Evolutionary conservation across 768 basidiomycete genomes (phyloP), one percentile per base, ranked within the genome.

Genomic region (Suillus spraguei): DNA sequence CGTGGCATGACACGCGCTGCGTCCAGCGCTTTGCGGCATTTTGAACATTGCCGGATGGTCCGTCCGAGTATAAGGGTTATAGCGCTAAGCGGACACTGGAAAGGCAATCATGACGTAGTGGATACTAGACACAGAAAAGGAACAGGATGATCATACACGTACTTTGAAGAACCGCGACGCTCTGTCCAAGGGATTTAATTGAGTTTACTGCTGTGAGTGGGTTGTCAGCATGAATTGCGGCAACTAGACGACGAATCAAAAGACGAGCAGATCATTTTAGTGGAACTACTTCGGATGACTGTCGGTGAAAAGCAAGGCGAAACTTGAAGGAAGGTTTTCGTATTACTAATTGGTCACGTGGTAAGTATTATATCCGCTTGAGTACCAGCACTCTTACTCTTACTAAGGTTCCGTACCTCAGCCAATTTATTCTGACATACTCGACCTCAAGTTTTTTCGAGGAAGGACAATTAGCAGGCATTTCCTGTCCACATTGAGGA

Each of bases 111-210:
- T 8, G 16, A 24, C 16, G 24, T 17, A 39, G 4, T 39, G 10
- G 38, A 28, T 28, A 28, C 28, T 28, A 28, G 28, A 56, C 55
- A 56, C 33, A 36, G 11, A 36, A n/a, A 35, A 36, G 11, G 22
- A n/a, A 35, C 33, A 54, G 20, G 28, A 28, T 28, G 28, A 28
- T 28, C 28, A 28, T 28, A 16, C 16, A 39, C 6, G 55, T 11
- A 56, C 50, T 17, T 50, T 52, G 55, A 56, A 56, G 38, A 38
- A 38, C 54, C 22, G 24, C 4, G 55, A 38, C 22, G 17, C 55
- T 28, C 28, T 2, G 28, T 2, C 24, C n/a, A n/a, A 33, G 33
- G 33, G 9, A 11, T 52, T 16, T 28, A 7, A 9, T 50, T 14
- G 28, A 50, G 35, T n/a, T 4, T 17, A 24, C 24, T 56, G 55